Evolutionary conservation across 129 eudicot species (phyloP), one percentile per base, ranked within the genome.

Genomic region (Ambrosia artemisiifolia): DNA sequence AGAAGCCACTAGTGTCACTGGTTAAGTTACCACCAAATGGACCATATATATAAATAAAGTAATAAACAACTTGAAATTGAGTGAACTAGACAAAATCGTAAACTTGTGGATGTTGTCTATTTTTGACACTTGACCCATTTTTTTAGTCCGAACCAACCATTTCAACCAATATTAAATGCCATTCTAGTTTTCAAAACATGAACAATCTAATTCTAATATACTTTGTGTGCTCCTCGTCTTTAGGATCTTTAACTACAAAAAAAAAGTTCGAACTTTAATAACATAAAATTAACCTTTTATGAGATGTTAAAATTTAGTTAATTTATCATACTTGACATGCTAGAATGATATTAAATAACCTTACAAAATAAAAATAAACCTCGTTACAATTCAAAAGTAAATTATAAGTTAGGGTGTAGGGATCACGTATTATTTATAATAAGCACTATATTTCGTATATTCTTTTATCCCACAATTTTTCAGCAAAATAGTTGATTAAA

Each of bases 381-480:
- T 13, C 47, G 33, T 43, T 10, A 61, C 33, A 46, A 33, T 17
- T 43, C 33, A 60, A 73, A 72, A 5, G 19, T 44, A 47, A 47
- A 18, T 19, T 63, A 17, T 72, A n/a, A 34, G 24, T 18, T 34
- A 18, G 36, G 13, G 43, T 13, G 33, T 49, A 57, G 43, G 20
- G 12, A 73, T 62, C 14, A 30, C 4, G 48, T 62, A 13, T 33
- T 20, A 18, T 36, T 24, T 48, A 28, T 0, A 24, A 51, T 49
- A 48, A 5, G 40, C 10, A 50, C 14, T 10, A 51, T 70, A 53
- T 19, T 43, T 9, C 48, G 72, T 63, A 57, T 76, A 76, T 76
- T 68, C 75, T 36, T 67, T 57, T 46, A 57, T 76, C 14, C 61
- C 49, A 6, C 51, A 33, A 76, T n/a, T 50, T 43, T 46, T 16